These are phyloP conservation scores for Macrotyloma uniflorum DNA, from an alignment of 306 rosid species.

Conservation along the genomic window DNA sequence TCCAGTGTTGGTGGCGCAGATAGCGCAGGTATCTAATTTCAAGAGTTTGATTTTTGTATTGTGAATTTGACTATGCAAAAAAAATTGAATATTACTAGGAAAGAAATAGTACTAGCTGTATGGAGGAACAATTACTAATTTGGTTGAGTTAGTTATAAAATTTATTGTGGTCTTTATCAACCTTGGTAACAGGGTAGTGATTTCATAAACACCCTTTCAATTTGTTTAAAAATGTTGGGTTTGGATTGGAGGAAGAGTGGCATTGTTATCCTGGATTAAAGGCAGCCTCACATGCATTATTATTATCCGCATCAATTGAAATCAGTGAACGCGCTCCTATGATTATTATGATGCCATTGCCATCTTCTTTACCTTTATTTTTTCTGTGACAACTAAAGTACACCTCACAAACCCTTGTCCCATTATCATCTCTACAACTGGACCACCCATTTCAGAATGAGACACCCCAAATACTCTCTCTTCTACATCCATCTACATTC, in stretches of 20 bases:
- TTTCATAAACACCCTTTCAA: not conserved
- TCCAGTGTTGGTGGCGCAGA: slow-evolving; percentile 2
- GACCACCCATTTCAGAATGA: slow-evolving; percentile 24
- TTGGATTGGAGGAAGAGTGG: slow-evolving; percentile 18
- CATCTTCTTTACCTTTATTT: slow-evolving; percentile 41
- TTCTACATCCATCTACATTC: too few species aligned
- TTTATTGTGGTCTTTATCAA: not conserved
- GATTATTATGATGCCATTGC: slow-evolving; percentile 40
- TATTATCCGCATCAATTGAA: slow-evolving; percentile 40
- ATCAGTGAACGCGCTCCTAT: slow-evolving; percentile 35
- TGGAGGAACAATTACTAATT: not conserved
- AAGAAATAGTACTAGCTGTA: not conserved
- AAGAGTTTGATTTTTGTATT: not conserved
- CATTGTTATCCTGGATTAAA: slow-evolving; percentile 32
- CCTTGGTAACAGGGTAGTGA: not conserved
- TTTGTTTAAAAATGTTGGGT: not conserved
- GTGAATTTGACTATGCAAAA: not conserved
- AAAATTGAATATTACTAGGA: not conserved
- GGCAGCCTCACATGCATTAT: slow-evolving; percentile 57
- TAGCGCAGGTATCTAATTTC: slow-evolving; percentile 5
- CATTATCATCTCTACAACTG: slow-evolving; percentile 32
- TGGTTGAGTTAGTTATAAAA: slow-evolving; percentile 1
- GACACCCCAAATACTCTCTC: too few species aligned
- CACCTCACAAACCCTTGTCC: slow-evolving; percentile 55
- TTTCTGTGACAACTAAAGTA: slow-evolving; percentile 42